Evolutionary conservation across 345 rosid species (phyloP).

Genomic region (Eucalyptus cloeziana): DNA sequence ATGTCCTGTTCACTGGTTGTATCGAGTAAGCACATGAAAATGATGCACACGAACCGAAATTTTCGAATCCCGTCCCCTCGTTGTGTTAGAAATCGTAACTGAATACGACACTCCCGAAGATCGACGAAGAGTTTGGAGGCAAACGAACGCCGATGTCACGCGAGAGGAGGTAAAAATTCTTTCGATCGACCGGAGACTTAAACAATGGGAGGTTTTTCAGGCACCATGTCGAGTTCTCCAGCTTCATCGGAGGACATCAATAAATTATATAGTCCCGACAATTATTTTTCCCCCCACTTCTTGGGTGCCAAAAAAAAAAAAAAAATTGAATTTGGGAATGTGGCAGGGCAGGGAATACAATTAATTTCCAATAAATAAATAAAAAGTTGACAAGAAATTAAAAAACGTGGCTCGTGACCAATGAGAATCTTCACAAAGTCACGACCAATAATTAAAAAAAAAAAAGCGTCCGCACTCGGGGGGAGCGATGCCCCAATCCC

Average conservation of each 20-base stretch:
- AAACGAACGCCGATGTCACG: not conserved
- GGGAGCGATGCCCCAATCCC: not conserved
- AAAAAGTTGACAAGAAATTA: not conserved
- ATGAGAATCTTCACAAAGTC: not conserved
- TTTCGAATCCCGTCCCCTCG: accelerated
- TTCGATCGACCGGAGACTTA: not conserved
- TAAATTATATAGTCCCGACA: not conserved
- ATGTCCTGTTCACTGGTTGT: not conserved
- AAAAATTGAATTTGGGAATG: not conserved
- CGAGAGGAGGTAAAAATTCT: not conserved
- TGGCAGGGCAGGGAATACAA: not conserved
- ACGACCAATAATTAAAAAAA: not conserved
- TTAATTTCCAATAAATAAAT: not conserved
- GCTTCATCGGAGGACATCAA: not conserved
- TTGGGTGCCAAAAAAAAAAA: not conserved
- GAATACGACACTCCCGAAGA: accelerated
- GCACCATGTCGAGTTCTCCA: not conserved
- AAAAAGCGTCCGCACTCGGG: not conserved
- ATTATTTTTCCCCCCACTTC: not conserved
- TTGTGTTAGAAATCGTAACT: not conserved
- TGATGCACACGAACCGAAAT: not conserved
- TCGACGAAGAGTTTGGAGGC: not conserved
- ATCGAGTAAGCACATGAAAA: not conserved
- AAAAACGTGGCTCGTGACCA: not conserved
- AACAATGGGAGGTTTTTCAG: not conserved